A percentile compares a stretch with the other conserved stretches of the same genome.
Conservation (phyloP, 345 rosid genomes). For the Diplotaxis tenuifolia region DNA sequence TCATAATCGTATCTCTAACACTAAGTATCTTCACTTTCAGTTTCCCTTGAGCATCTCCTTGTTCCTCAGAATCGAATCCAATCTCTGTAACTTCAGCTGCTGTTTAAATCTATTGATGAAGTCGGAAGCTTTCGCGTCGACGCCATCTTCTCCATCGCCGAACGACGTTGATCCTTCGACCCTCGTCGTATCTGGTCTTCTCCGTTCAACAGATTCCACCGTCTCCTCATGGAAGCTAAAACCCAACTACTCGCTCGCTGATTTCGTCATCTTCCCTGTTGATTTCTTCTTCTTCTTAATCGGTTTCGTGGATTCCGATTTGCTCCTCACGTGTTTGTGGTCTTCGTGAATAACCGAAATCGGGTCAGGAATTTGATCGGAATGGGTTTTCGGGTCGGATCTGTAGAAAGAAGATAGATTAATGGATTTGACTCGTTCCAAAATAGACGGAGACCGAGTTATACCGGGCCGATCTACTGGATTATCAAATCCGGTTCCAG, state of each 20-base stretch:
- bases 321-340: conserved; percentile 42
- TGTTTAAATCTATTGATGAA: conserved; percentile 39
- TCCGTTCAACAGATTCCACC: conserved; percentile 28
- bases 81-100: conserved; percentile 37
- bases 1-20: too few species aligned
- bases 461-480: too few species aligned
- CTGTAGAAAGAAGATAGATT: conserved; percentile 43
- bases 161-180: conserved; percentile 31
- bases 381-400: conserved; percentile 24
- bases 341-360: background rate
- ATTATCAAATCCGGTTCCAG: background rate
- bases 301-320: conserved; percentile 44
- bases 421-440: conserved; percentile 63
- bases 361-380: background rate
- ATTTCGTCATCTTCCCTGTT: conserved; percentile 55
- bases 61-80: conserved; percentile 36
- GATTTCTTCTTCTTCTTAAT: conserved; percentile 38
- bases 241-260: conserved; percentile 52
- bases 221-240: conserved; percentile 16
- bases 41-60: conserved; percentile 35
- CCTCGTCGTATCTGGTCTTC: conserved; percentile 35
- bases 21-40: too few species aligned
- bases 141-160: conserved; percentile 31
- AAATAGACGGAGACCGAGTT: conserved; percentile 42
- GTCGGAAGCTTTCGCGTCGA: conserved; percentile 36